Evolutionary conservation across 108 stramenopile species (phyloP).

Genomic region (Cyclotella distinguenda): DNA sequence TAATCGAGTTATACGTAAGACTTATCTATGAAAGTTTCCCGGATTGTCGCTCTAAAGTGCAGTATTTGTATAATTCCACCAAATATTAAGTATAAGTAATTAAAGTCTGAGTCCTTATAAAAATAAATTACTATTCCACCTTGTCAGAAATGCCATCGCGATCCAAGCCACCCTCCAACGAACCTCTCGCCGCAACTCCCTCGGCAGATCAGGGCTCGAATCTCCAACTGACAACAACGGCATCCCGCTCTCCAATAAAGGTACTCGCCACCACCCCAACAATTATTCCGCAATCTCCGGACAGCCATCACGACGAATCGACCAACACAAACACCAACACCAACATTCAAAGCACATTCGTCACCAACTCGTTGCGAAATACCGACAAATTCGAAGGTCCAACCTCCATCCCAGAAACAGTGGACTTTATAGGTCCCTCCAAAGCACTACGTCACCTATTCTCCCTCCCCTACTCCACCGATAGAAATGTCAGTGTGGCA

Average conservation of each 20-base stretch:
- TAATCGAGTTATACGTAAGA: too few relatives aligned
- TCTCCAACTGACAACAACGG: slow-evolving; percentile 1
- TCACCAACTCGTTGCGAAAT: not conserved
- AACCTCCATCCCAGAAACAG: not conserved
- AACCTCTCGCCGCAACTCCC: too few relatives aligned
- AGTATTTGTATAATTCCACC: too few relatives aligned
- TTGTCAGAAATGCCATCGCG: too few relatives aligned
- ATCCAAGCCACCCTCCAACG: too few relatives aligned
- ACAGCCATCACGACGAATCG: not conserved
- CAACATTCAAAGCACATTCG: not conserved
- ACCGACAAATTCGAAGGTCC: not conserved
- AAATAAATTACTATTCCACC: too few relatives aligned
- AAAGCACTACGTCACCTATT: slow-evolving; percentile 70
- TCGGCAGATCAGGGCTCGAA: too few relatives aligned
- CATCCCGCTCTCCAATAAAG: not conserved
- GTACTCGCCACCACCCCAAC: not conserved
- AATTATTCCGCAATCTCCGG: not conserved
- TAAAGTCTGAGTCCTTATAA: too few relatives aligned
- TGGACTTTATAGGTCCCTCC: slow-evolving; percentile 78
- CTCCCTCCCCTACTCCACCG: slow-evolving; percentile 62
- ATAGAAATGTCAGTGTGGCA: slow-evolving; percentile 58
- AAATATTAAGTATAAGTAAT: too few relatives aligned
- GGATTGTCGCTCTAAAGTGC: too few relatives aligned
- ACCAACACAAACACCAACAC: not conserved
- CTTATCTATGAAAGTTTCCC: too few relatives aligned